Evolutionary conservation across 805 yeast genomes (phyloP).

Genomic region (Barnettozyma botsteinii): DNA sequence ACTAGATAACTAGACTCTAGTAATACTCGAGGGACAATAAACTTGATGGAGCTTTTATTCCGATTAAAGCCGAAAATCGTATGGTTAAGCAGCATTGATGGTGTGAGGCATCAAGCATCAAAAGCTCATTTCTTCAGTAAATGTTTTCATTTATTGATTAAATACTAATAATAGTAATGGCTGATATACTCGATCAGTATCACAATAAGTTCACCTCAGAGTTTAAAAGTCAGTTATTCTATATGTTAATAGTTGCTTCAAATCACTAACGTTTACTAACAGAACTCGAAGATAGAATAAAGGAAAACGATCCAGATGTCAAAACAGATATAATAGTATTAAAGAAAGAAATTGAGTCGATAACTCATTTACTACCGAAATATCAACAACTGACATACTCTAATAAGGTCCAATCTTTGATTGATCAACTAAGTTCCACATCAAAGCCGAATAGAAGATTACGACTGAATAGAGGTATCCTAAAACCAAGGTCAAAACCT

Average conservation of each 20-base stretch:
- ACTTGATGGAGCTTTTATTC: too few relatives aligned
- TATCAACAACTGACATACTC: constrained; percentile 21
- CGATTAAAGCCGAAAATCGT: too few relatives aligned
- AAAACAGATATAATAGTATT: constrained; percentile 3
- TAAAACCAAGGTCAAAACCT: not conserved
- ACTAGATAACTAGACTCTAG: too few relatives aligned
- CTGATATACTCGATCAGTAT: not conserved
- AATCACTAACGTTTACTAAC: not conserved
- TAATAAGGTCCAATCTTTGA: constrained; percentile 9
- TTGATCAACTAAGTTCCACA: constrained; percentile 3
- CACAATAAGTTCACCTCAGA: not conserved
- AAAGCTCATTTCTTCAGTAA: too few relatives aligned
- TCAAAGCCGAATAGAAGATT: constrained; percentile 7
- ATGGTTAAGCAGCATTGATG: too few relatives aligned
- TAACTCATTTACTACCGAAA: constrained; percentile 17
- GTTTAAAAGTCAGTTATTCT: constrained; percentile 1
- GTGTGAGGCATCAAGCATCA: too few relatives aligned
- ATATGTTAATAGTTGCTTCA: too few relatives aligned
- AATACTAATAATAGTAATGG: too few relatives aligned
- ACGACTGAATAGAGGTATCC: constrained; percentile 7
- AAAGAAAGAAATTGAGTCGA: constrained; percentile 12
- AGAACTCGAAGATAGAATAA: not conserved
- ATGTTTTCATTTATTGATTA: too few relatives aligned
- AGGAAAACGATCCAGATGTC: not conserved
- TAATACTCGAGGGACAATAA: too few relatives aligned